These are phyloP conservation scores for Aureococcus anophagefferens DNA, from an alignment of 108 stramenopile species.

Conservation along the genomic window DNA sequence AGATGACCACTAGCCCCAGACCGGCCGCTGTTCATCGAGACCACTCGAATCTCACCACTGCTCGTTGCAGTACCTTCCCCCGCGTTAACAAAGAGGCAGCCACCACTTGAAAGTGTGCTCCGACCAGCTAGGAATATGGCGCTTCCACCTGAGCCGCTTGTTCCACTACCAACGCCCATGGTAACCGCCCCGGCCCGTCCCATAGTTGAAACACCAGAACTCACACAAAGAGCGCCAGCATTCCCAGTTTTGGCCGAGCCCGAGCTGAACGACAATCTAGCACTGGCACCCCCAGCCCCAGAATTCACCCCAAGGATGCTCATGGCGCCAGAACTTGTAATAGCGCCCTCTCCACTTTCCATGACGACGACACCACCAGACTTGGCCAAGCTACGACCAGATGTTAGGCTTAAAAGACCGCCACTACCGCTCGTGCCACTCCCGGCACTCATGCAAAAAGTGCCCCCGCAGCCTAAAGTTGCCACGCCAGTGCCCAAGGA, in stretches of 20 bases:
- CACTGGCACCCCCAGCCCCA: neutral
- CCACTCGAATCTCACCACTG: neutral
- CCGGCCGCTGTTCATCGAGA: neutral
- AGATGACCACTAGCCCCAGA: neutral
- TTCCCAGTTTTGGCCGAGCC: neutral
- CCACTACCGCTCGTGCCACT: neutral
- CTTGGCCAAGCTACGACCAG: neutral
- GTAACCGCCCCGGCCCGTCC: neutral
- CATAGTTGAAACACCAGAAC: neutral
- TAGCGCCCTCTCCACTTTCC: neutral
- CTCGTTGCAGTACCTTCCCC: neutral
- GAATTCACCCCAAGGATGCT: neutral
- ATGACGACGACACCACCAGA: neutral
- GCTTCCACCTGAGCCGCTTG: neutral
- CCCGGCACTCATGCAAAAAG: no score
- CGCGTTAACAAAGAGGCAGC: no score
- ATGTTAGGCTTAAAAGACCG: neutral
- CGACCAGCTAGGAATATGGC: no score
- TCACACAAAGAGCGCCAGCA: neutral
- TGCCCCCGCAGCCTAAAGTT: conserved; percentile 27
- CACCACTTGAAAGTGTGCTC: no score
- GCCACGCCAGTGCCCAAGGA: conserved; percentile 24
- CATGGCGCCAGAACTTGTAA: no score
- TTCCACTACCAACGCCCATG: neutral
- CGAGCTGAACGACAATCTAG: neutral